These are phyloP conservation scores for Saccharum spontaneum DNA, from an alignment of 176 grass and related monocot species.

Conservation along the genomic window DNA sequence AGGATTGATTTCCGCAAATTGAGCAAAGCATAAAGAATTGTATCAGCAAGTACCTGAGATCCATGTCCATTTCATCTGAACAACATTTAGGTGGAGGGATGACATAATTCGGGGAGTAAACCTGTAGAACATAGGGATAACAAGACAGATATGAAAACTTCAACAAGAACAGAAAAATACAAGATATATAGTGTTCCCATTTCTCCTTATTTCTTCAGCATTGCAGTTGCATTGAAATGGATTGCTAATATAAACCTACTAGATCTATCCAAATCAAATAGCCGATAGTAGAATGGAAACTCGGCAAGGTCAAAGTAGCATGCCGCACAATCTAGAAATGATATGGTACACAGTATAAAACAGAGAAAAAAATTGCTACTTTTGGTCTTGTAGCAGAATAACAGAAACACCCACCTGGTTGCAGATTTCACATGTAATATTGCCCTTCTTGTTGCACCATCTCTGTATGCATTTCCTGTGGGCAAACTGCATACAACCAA, in stretches of 20 bases:
- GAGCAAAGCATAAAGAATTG: neutral
- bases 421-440: conserved; percentile 99
- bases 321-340: conserved; percentile 16
- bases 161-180: neutral
- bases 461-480: conserved; percentile 98
- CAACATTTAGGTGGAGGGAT: conserved; percentile 56
- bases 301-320: neutral
- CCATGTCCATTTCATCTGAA: conserved; percentile 74
- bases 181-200: neutral
- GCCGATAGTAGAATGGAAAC: neutral
- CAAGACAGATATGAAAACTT: neutral
- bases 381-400: conserved; percentile 14
- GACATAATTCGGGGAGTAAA: conserved; percentile 83
- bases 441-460: conserved; percentile 98
- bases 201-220: neutral
- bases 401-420: conserved; percentile 68
- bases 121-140: conserved; percentile 43
- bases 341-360: neutral
- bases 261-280: neutral
- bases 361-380: neutral
- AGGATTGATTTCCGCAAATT: neutral
- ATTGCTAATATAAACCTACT: neutral
- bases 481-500: conserved; percentile 68
- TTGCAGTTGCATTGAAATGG: neutral
- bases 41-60: conserved; percentile 64